Evolutionary conservation across 805 yeast genomes (phyloP).

Genomic region (Kazachstania africana): DNA sequence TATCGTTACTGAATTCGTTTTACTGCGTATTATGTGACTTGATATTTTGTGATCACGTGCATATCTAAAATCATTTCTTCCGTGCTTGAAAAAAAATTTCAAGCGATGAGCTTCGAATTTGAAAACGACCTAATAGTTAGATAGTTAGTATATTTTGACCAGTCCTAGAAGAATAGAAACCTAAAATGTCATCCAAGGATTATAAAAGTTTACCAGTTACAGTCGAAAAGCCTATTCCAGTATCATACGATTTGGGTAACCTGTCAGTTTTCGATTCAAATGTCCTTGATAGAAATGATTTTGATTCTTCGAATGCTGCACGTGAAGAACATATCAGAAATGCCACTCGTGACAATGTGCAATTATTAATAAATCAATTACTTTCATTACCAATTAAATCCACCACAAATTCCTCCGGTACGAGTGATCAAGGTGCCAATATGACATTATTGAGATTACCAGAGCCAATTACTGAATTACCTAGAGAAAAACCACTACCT

Average conservation of each 20-base stretch:
- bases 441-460: constrained; percentile 81
- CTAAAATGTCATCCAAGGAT: constrained; percentile 15
- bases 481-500: constrained; percentile 93
- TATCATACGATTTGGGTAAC: constrained; percentile 79
- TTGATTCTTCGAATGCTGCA: constrained; percentile 39
- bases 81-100: no score
- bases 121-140: not conserved
- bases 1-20: no score
- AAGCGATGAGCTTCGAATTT: constrained; percentile 4
- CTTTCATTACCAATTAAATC: constrained; percentile 80
- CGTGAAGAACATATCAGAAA: constrained; percentile 54
- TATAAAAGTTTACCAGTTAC: constrained; percentile 46
- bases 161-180: no score
- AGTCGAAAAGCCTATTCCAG: constrained; percentile 87
- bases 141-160: not conserved
- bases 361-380: constrained; percentile 79
- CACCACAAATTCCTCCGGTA: constrained; percentile 60
- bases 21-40: no score
- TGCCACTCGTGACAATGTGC: constrained; percentile 84
- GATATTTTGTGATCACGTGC: no score
- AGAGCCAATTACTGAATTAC: constrained; percentile 66
- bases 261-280: constrained; percentile 83
- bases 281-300: constrained; percentile 56
- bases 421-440: constrained; percentile 49
- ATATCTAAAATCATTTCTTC: no score